These are phyloP conservation scores for Penicillium lagena DNA, from an alignment of 495 filamentous ascomycete species.

Conservation along the genomic window DNA sequence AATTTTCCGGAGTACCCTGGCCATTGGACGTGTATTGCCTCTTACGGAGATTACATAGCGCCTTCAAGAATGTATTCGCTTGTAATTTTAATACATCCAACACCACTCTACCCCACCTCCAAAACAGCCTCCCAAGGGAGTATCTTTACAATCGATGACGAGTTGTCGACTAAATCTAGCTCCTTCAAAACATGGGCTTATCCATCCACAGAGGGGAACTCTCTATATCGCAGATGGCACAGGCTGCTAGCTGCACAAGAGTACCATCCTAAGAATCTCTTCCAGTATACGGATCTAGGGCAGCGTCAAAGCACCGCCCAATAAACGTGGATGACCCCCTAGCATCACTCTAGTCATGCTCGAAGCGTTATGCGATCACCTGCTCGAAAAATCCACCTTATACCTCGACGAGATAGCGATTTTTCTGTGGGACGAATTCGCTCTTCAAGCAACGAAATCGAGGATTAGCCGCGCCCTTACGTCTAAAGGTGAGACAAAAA, in stretches of 20 bases:
- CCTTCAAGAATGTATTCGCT: conserved; percentile 1
- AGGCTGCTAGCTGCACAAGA: conserved; percentile 10
- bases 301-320: conserved; percentile 18
- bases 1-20: neutral
- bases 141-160: conserved; percentile 3
- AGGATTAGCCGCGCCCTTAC: conserved; percentile 5
- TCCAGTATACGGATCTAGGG: conserved; percentile 23
- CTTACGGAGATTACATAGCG: conserved; percentile 1
- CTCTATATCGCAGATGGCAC: conserved; percentile 8
- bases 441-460: neutral
- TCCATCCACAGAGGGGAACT: conserved; percentile 9
- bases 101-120: neutral
- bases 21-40: neutral
- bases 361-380: neutral
- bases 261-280: conserved; percentile 16
- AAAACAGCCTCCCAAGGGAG: neutral
- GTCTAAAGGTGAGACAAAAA: conserved; percentile 8
- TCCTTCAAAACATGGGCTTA: conserved; percentile 6
- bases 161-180: conserved; percentile 9
- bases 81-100: conserved; percentile 2
- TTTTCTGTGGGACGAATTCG: neutral
- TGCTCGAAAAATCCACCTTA: too few species aligned
- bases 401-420: too few species aligned
- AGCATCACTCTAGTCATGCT: conserved; percentile 19
- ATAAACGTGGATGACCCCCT: conserved; percentile 8